Evolutionary conservation across 2,329 filamentous ascomycete genomes (phyloP).

Genomic region (Drechslera avenae): DNA sequence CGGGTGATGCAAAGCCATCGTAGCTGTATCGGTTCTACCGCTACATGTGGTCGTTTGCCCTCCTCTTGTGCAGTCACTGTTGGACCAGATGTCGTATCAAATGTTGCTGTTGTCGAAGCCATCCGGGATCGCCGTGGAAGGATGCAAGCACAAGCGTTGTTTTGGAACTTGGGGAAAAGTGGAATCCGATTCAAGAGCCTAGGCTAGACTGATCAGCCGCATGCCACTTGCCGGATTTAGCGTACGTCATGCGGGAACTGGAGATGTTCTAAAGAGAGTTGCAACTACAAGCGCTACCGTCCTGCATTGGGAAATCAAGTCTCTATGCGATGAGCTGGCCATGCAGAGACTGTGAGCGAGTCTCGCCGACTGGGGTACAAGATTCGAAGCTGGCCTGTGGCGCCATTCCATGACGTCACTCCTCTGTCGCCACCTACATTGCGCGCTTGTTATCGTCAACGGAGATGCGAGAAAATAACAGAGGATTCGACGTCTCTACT

Average conservation of each 20-base stretch:
- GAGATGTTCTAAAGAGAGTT: not conserved
- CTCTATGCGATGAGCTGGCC: too few relatives aligned
- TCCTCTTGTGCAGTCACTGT: slow-evolving; percentile 3
- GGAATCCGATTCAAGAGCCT: slow-evolving; percentile 4
- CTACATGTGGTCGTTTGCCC: slow-evolving; percentile 3
- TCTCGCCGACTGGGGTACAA: too few relatives aligned
- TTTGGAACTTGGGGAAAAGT: slow-evolving; percentile 2
- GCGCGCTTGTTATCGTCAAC: too few relatives aligned
- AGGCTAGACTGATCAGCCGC: slow-evolving; percentile 4
- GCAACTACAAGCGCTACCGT: too few relatives aligned
- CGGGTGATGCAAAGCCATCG: slow-evolving; percentile 3
- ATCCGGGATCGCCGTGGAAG: not conserved
- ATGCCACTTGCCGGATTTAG: slow-evolving; percentile 2
- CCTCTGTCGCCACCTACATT: too few relatives aligned
- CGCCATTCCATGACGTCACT: too few relatives aligned
- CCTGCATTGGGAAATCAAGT: too few relatives aligned
- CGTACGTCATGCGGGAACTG: not conserved
- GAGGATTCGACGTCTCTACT: too few relatives aligned
- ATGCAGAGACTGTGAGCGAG: too few relatives aligned
- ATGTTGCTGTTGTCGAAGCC: slow-evolving; percentile 2
- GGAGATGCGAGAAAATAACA: too few relatives aligned
- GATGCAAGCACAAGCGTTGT: not conserved
- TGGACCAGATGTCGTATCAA: not conserved
- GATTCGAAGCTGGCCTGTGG: too few relatives aligned
- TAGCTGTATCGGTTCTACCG: not conserved